phyloP scores from a whole-genome alignment of 1,139 yeast species.

The Diutina pseudorugosa region DNA sequence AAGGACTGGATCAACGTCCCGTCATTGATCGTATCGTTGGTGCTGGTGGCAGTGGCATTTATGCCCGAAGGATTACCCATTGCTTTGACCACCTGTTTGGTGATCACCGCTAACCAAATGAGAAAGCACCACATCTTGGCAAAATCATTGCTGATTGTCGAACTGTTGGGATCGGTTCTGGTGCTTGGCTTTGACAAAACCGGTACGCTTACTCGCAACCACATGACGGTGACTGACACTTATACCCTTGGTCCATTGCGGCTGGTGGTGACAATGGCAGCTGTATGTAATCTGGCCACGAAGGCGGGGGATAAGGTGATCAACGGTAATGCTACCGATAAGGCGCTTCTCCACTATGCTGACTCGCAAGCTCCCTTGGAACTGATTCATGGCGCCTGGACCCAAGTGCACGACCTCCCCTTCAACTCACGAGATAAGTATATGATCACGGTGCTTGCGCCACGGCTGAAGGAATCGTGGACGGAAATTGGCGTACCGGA shows the following conservation, averaged over 20 bases:
- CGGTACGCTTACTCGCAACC: constrained; percentile 24
- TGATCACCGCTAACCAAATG: constrained; percentile 21
- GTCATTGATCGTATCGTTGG: constrained; percentile 20
- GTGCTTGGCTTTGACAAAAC: constrained; percentile 25
- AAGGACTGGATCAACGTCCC: constrained; percentile 25
- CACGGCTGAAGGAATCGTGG: constrained; percentile 7
- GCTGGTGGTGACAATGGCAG: constrained; percentile 16
- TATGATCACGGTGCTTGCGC: constrained; percentile 25
- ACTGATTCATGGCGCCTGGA: constrained; percentile 11
- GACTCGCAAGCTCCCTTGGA: constrained; percentile 11
- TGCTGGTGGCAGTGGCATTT: constrained; percentile 22
- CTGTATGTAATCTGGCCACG: constrained; percentile 32
- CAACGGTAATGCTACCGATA: constrained; percentile 39
- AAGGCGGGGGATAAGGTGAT: constrained; percentile 14
- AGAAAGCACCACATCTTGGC: constrained; percentile 18
- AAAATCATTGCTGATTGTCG: constrained; percentile 20
- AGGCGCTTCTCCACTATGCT: constrained; percentile 28
- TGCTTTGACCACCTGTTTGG: constrained; percentile 22
- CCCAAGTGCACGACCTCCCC: constrained; percentile 20
- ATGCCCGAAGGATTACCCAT: constrained; percentile 27
- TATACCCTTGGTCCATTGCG: constrained; percentile 11
- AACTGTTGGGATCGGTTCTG: constrained; percentile 23
- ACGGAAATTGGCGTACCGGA: constrained; percentile 8
- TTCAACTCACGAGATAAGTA: constrained; percentile 38
- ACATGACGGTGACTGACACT: constrained; percentile 19